Conservation (phyloP, 495 filamentous ascomycete species). For the Venustampulla echinocandica region DNA sequence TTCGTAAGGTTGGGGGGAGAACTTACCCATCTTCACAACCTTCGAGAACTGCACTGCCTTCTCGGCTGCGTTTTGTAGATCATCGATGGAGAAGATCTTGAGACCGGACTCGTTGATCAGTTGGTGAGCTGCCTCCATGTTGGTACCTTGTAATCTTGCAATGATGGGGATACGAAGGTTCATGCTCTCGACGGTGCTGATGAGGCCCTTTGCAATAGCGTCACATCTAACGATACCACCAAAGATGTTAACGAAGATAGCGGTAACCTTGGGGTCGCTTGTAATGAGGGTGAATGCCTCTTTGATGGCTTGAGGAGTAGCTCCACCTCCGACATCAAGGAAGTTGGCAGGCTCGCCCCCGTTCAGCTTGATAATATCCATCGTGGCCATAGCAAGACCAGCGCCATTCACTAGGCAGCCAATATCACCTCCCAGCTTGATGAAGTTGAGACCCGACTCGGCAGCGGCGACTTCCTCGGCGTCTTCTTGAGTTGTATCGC, state of each 20-base stretch:
- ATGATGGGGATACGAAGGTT: conserved; percentile 93
- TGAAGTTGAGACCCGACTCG: conserved; percentile 93
- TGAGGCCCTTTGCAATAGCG: conserved; percentile 92
- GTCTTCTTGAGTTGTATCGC: conserved; percentile 92
- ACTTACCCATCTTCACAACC: conserved; percentile 92
- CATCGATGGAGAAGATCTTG: conserved; percentile 99
- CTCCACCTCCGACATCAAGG: conserved; percentile 95
- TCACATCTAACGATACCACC: conserved; percentile 98
- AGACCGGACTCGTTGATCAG: conserved; percentile 96
- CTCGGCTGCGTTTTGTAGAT: conserved; percentile 94
- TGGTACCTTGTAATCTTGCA: conserved; percentile 93
- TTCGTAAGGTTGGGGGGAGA: not conserved
- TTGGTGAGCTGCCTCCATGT: conserved; percentile 92
- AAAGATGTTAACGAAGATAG: conserved; percentile 99
- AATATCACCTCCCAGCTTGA: conserved; percentile 99
- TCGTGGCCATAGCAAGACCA: conserved; percentile 98
- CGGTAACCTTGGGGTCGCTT: conserved; percentile 93
- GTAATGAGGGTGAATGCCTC: conserved; percentile 97
- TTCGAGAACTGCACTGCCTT: conserved; percentile 98
- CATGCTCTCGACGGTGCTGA: conserved; percentile 87
- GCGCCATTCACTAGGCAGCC: conserved; percentile 98
- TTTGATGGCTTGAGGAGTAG: conserved; percentile 92
- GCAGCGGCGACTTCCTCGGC: conserved; percentile 94
- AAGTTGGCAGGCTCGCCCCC: conserved; percentile 95
- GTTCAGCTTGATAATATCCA: conserved; percentile 99